Base-by-base conservation (phyloP, 768 basidiomycete genomes). In the Tephrocybe sp. region DNA sequence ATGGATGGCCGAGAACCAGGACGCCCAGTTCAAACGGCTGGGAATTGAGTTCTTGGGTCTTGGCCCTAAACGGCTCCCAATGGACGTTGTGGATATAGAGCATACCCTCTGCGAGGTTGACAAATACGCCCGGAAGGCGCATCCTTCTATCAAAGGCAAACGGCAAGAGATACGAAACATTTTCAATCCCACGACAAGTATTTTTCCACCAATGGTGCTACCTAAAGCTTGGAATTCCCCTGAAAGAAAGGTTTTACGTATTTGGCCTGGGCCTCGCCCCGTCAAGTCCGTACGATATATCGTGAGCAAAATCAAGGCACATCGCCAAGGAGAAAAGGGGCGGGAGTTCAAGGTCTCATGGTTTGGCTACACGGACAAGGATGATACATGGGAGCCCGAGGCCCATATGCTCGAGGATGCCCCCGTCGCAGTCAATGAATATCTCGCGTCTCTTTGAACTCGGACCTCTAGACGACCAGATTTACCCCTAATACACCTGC, bases 71-170 rank as follows among this genome's bases (percentile, higher is more conserved):
- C 58, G 62, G 14, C 69, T 79, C 11, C 78, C 79, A 6, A 80
- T 86, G 74, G 74, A 77, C 57, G 68, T 89, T 43, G 80, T 83
- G 32, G 90, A 92, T 63, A 71, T 91, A 47, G 90, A 92, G 69
- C 90, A 92, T 63, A 74, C 83, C 1, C 68, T 91, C 14, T 92
- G 90, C 68, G 90, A 92, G 63, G 74, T 86, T 39, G 86, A 90
- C 68, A 88, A 90, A 62, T 91, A 90, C 60, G 73, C 81, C 36
- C 84, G 88, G 40, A 69, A 69, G n/a, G 71, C 67, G 17, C 78
- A 82, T 62, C 79, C 81, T 3, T 34, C 65, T 10, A 61, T 83
- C 50, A 73, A 69, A 50, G 76, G 73, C 25, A 68, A 60, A 38
- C 72, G 79, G 38, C 69, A 58, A 15, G 59, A 75, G 49, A 59